These are phyloP conservation scores for Sphagnum tenellum DNA, from an alignment of 225 moss, liverwort and hornwort species.

Conservation along the genomic window DNA sequence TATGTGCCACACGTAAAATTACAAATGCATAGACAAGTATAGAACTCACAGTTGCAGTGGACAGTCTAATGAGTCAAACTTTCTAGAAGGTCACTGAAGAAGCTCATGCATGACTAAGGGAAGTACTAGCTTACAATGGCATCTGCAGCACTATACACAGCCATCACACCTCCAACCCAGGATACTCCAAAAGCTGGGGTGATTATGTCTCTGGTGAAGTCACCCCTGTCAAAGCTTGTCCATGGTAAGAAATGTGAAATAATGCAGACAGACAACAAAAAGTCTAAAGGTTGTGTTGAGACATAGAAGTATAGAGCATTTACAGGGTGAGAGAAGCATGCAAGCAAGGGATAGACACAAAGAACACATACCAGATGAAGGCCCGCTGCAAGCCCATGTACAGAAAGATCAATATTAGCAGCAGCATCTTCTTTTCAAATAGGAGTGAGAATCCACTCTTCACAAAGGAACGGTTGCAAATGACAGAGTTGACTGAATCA, in stretches of 20 bases:
- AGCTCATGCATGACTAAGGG: neutral
- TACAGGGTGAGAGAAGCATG: too few relatives aligned
- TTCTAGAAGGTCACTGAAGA: too few relatives aligned
- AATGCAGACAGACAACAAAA: too few relatives aligned
- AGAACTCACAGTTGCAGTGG: too few relatives aligned
- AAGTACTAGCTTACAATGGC: slow-evolving; percentile 50
- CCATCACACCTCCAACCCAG: slow-evolving; percentile 99
- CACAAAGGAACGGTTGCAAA: slow-evolving; percentile 18
- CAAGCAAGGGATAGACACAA: too few relatives aligned
- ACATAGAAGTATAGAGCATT: too few relatives aligned
- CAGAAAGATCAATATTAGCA: slow-evolving; percentile 57
- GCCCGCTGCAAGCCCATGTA: slow-evolving; percentile 95
- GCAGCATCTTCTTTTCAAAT: slow-evolving; percentile 70
- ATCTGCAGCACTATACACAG: slow-evolving; percentile 70
- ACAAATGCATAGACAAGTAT: too few relatives aligned
- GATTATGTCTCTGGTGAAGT: slow-evolving; percentile 82
- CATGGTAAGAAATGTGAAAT: too few relatives aligned
- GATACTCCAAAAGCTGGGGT: slow-evolving; percentile 76
- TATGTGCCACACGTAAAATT: neutral
- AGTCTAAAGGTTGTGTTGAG: too few relatives aligned
- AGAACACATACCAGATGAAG: slow-evolving; percentile 67
- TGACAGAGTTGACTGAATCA: slow-evolving; percentile 7
- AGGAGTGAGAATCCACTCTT: slow-evolving; percentile 57
- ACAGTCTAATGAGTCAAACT: too few relatives aligned
- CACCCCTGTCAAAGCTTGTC: slow-evolving; percentile 40